A percentile compares a stretch with the other conserved stretches of the same genome.
Evolutionary conservation across 352 stramenopile genomes (phyloP).

Genomic region (Globisporangium megalacanthum): DNA sequence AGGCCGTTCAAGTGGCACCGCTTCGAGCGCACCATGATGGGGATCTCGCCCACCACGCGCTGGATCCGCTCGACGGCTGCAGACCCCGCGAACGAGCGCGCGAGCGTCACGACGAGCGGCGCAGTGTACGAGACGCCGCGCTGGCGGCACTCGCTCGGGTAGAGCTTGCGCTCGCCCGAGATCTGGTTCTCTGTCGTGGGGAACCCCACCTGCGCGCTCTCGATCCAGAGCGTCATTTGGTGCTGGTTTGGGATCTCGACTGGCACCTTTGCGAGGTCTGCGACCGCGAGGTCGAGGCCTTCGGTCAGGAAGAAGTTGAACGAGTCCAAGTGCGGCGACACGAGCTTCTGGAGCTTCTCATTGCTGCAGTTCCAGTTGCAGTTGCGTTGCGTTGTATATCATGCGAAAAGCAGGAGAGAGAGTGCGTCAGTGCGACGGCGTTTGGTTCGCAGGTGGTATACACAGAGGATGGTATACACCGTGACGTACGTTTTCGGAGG

Average conservation of each 20-base stretch:
- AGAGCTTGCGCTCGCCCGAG: slow-evolving; percentile 79
- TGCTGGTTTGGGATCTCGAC: slow-evolving; percentile 88
- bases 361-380: slow-evolving; percentile 29
- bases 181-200: slow-evolving; percentile 81
- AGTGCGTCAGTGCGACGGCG: background rate
- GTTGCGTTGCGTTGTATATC: background rate
- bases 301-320: slow-evolving; percentile 98
- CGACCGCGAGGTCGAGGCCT: slow-evolving; percentile 90
- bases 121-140: slow-evolving; percentile 95
- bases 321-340: slow-evolving; percentile 96
- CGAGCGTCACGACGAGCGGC: slow-evolving; percentile 92
- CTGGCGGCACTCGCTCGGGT: slow-evolving; percentile 95
- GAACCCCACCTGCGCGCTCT: slow-evolving; percentile 93
- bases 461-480: too few species aligned
- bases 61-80: slow-evolving; percentile 83
- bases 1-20: slow-evolving; percentile 93
- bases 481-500: slow-evolving; percentile 53
- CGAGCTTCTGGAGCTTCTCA: slow-evolving; percentile 85
- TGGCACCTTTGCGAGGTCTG: slow-evolving; percentile 88
- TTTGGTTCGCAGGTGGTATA: too few species aligned
- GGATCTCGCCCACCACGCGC: slow-evolving; percentile 91
- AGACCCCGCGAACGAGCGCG: slow-evolving; percentile 68
- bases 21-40: slow-evolving; percentile 97
- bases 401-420: background rate
- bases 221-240: slow-evolving; percentile 84